Percentiles rank a stretch among this genome's conserved stretches.
phyloP scores from a whole-genome alignment of 148 eudicot genomes.

The Dysphania ambrosioides region DNA sequence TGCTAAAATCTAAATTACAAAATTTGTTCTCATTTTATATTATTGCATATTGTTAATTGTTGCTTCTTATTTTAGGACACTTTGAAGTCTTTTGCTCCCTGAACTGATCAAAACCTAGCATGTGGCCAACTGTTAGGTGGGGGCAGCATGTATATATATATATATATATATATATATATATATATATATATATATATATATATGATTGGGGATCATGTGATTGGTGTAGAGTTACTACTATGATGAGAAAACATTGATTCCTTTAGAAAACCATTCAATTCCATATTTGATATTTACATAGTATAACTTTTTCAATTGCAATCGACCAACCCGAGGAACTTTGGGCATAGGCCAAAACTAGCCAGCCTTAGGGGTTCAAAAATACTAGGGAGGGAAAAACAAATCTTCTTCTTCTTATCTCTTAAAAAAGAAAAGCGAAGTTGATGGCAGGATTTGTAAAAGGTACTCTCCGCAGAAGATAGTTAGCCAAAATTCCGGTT shows the following conservation, averaged over 20 bases:
- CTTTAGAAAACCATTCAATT: background rate
- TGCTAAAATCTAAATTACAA: constrained; percentile 4
- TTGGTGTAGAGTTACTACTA: constrained; percentile 3
- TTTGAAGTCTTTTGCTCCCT: constrained; percentile 6
- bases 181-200: too few relatives aligned
- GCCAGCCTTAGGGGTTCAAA: background rate
- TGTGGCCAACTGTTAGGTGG: constrained; percentile 29
- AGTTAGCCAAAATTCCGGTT: too few relatives aligned
- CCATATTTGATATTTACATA: background rate
- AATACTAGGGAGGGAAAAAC: background rate
- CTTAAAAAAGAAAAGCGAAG: background rate
- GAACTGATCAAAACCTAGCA: constrained; percentile 20
- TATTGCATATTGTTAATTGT: background rate
- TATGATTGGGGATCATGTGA: constrained; percentile 28
- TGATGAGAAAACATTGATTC: background rate
- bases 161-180: too few relatives aligned
- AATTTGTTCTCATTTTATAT: background rate
- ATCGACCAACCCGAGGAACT: background rate
- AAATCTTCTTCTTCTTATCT: background rate
- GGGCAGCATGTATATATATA: constrained; percentile 22
- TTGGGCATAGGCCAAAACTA: background rate
- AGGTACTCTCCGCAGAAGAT: too few relatives aligned
- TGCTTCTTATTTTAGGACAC: background rate
- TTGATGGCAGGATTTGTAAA: too few relatives aligned
- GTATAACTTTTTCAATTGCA: background rate